Conservation (phyloP, 139 green algal genomes). For the Microglena sp. region DNA sequence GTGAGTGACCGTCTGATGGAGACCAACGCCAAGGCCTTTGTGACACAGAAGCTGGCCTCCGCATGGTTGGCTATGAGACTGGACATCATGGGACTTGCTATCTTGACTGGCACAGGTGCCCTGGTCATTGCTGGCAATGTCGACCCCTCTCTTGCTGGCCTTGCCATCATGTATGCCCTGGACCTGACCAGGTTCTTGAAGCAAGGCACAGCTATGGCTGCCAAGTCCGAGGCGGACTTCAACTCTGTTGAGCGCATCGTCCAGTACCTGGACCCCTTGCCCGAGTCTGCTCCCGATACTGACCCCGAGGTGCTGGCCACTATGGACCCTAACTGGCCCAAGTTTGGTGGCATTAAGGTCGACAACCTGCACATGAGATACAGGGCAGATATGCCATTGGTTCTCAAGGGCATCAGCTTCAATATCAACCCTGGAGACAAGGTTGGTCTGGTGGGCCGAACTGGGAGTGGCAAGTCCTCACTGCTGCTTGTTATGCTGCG, state of each 20-base stretch:
- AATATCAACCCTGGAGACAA: constrained; percentile 32
- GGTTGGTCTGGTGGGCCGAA: constrained; percentile 75
- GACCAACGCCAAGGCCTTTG: constrained; percentile 58
- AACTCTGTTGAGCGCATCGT: constrained; percentile 90
- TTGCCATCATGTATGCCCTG: constrained; percentile 58
- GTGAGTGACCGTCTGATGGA: constrained; percentile 39
- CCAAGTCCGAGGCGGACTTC: constrained; percentile 80
- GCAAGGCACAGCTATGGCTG: constrained; percentile 60
- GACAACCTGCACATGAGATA: constrained; percentile 63
- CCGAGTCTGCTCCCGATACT: constrained; percentile 34
- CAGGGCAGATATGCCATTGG: constrained; percentile 66
- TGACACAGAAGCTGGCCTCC: constrained; percentile 58
- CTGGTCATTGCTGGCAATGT: constrained; percentile 41
- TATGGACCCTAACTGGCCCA: constrained; percentile 13
- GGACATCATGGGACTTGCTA: constrained; percentile 59
- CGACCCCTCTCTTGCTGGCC: constrained; percentile 41
- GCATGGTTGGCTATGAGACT: constrained; percentile 77
- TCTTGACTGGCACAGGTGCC: constrained; percentile 44
- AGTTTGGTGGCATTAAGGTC: constrained; percentile 40
- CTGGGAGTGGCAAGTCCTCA: constrained; percentile 74
- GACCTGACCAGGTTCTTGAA: constrained; percentile 82
- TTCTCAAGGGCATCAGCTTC: constrained; percentile 60
- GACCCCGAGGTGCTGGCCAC: constrained; percentile 15
- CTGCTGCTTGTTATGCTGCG: constrained; percentile 78
- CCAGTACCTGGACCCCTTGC: constrained; percentile 29